These are phyloP conservation scores for Lathyrus aphaca DNA, from an alignment of 306 rosid species.

Conservation along the genomic window DNA sequence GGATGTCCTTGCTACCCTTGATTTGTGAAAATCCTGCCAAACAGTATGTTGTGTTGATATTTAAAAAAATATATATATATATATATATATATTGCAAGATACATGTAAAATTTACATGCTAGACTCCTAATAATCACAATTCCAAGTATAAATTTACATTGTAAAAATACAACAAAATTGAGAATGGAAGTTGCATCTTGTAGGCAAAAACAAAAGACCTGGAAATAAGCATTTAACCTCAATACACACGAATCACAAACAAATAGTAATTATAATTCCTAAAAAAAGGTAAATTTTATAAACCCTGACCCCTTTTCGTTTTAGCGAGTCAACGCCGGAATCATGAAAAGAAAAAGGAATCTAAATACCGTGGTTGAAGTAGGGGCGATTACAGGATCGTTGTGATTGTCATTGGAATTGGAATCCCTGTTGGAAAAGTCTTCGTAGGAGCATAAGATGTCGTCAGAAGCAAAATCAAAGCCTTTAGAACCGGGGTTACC, in stretches of 20 bases:
- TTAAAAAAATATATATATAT: neutral
- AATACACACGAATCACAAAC: constrained; percentile 2
- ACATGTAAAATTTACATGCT: constrained; percentile 1
- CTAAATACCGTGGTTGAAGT: constrained; percentile 58
- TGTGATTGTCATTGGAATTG: constrained; percentile 64
- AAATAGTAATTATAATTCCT: constrained; percentile 8
- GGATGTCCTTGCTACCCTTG: constrained; percentile 67
- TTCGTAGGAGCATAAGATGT: constrained; percentile 87
- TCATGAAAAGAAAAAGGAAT: neutral
- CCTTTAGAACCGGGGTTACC: constrained; percentile 72
- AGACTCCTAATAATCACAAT: constrained; percentile 1
- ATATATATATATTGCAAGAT: neutral
- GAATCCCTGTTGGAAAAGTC: constrained; percentile 73
- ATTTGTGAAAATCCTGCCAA: constrained; percentile 76
- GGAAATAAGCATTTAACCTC: neutral
- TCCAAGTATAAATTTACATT: neutral
- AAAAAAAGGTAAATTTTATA: constrained; percentile 19
- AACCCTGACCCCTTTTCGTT: constrained; percentile 42
- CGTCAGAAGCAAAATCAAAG: constrained; percentile 85
- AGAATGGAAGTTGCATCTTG: constrained; percentile 12
- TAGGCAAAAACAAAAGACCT: constrained; percentile 1
- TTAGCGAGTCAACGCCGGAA: constrained; percentile 18
- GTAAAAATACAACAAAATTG: neutral
- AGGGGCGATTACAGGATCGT: constrained; percentile 56
- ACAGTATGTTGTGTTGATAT: constrained; percentile 5